Evolutionary conservation across 106 monocot species (phyloP).

Genomic region (Triglochin maritima): DNA sequence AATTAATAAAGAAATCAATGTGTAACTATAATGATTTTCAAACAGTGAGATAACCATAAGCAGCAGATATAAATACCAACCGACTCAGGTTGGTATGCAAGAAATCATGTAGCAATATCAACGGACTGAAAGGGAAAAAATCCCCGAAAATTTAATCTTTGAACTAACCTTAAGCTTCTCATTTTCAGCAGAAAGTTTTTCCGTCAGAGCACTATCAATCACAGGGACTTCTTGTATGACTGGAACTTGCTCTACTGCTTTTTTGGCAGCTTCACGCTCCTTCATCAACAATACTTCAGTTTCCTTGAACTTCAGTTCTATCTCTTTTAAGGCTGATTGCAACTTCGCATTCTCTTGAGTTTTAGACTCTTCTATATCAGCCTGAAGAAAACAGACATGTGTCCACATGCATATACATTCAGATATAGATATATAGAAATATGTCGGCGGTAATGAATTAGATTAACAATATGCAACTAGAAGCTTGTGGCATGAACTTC

Average conservation of each 20-base stretch:
- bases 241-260: constrained; percentile 14
- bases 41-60: too few relatives aligned
- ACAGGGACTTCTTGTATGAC: constrained; percentile 39
- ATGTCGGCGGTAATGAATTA: too few relatives aligned
- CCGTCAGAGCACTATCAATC: constrained; percentile 42
- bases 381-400: not conserved
- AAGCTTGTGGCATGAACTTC: too few relatives aligned
- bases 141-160: too few relatives aligned
- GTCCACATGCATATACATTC: too few relatives aligned
- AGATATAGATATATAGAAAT: too few relatives aligned
- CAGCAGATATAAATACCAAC: too few relatives aligned
- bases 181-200: constrained; percentile 73
- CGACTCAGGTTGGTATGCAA: not conserved
- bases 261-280: constrained; percentile 22
- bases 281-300: constrained; percentile 13
- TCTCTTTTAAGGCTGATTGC: constrained; percentile 31
- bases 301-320: constrained; percentile 20
- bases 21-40: too few relatives aligned
- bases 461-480: too few relatives aligned
- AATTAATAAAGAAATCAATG: not conserved
- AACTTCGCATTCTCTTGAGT: constrained; percentile 61
- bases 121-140: not conserved
- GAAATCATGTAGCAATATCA: not conserved
- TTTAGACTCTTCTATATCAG: constrained; percentile 56
- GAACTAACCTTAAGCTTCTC: constrained; percentile 58